Conservation (phyloP, 768 basidiomycete genomes). For the Russula brevipes region DNA sequence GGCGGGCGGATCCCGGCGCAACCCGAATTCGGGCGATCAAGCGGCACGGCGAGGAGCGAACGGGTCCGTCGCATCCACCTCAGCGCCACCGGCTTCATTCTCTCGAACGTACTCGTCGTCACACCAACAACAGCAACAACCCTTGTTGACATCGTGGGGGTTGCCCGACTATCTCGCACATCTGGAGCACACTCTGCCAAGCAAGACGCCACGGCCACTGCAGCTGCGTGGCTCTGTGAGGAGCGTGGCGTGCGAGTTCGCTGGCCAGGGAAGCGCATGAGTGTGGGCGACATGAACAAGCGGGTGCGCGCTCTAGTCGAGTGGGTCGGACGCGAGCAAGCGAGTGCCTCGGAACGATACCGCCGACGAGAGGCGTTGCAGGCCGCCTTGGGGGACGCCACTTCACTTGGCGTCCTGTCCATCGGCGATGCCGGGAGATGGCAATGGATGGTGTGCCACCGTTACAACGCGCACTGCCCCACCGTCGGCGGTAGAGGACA, state of each 20-base stretch:
- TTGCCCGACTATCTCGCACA: constrained; percentile 91
- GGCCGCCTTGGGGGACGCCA: constrained; percentile 41
- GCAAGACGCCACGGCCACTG: constrained; percentile 66
- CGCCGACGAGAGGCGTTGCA: constrained; percentile 65
- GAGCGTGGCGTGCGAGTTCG: constrained; percentile 83
- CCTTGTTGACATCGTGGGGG: constrained; percentile 80
- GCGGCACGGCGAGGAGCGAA: constrained; percentile 31
- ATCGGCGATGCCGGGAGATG: constrained; percentile 33
- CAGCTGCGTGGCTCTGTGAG: constrained; percentile 53
- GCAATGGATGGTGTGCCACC: constrained; percentile 30
- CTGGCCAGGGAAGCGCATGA: constrained; percentile 92
- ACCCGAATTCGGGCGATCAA: constrained; percentile 31
- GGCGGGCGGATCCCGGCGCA: constrained; percentile 46
- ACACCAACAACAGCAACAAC: constrained; percentile 72
- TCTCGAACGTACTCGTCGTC: constrained; percentile 54
- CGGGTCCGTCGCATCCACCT: constrained; percentile 36
- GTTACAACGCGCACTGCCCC: constrained; percentile 24
- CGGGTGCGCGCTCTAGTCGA: constrained; percentile 85
- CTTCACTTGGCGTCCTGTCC: constrained; percentile 10
- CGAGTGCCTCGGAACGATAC: constrained; percentile 63
- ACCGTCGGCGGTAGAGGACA: constrained; percentile 28
- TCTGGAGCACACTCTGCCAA: constrained; percentile 77
- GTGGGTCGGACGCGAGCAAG: constrained; percentile 90
- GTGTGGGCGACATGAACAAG: constrained; percentile 97
- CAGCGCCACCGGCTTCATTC: constrained; percentile 33